These are phyloP conservation scores for Moelleriella libera DNA, from an alignment of 2,329 filamentous ascomycete species.

Conservation along the genomic window DNA sequence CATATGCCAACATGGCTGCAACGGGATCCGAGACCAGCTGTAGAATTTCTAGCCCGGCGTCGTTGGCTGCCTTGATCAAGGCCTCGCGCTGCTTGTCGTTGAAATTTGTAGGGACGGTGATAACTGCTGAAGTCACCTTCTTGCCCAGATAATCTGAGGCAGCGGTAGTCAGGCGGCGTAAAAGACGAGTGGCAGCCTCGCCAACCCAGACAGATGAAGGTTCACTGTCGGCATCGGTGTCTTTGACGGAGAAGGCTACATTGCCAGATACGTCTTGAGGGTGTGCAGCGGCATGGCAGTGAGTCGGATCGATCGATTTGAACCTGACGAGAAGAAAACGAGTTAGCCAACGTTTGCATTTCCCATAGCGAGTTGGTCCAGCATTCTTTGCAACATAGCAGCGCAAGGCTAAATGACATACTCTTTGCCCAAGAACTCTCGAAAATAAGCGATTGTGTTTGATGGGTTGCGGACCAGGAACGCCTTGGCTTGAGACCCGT, in stretches of 20 bases:
- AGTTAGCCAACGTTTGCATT: not conserved
- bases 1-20: slow-evolving; percentile 78
- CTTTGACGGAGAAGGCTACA: slow-evolving; percentile 72
- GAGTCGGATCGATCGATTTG: slow-evolving; percentile 91
- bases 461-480: slow-evolving; percentile 84
- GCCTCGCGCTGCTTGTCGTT: slow-evolving; percentile 74
- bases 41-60: slow-evolving; percentile 73
- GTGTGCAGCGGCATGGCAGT: slow-evolving; percentile 87
- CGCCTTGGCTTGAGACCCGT: slow-evolving; percentile 85
- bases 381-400: not conserved
- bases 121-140: slow-evolving; percentile 84
- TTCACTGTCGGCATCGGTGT: slow-evolving; percentile 49
- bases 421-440: slow-evolving; percentile 91
- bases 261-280: slow-evolving; percentile 59
- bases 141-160: slow-evolving; percentile 89
- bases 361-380: too few relatives aligned
- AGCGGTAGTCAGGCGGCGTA: slow-evolving; percentile 67
- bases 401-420: slow-evolving; percentile 28
- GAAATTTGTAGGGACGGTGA: slow-evolving; percentile 92
- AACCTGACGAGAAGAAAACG: slow-evolving; percentile 36
- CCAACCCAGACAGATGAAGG: slow-evolving; percentile 59
- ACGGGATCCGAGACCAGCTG: slow-evolving; percentile 90
- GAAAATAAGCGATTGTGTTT: slow-evolving; percentile 93
- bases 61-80: slow-evolving; percentile 61
- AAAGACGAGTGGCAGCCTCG: slow-evolving; percentile 72